A percentile compares a stretch with the other conserved stretches of the same genome.
phyloP scores from a whole-genome alignment of 1,139 yeast genomes.

The Pneumocystis carinii region DNA sequence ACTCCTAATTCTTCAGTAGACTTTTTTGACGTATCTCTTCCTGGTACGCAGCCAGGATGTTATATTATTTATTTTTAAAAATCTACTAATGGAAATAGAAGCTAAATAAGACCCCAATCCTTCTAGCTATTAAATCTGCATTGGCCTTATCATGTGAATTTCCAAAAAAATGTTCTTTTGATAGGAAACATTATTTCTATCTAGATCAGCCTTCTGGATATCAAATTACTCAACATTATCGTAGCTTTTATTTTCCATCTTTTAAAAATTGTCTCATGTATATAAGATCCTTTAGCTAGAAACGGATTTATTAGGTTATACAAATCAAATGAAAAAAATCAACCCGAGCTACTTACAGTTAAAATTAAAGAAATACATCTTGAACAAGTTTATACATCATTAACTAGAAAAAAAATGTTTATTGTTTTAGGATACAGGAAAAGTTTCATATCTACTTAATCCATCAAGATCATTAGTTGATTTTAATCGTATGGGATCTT shows the following conservation, averaged over 20 bases:
- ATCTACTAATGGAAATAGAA: conserved; percentile 5
- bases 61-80: conserved; percentile 4
- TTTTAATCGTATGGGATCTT: conserved; percentile 69
- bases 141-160: conserved; percentile 52
- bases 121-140: conserved; percentile 59
- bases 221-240: conserved; percentile 79
- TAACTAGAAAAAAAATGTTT: not conserved
- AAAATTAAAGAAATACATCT: conserved; percentile 62
- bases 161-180: conserved; percentile 50
- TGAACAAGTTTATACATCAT: conserved; percentile 36
- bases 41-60: conserved; percentile 73
- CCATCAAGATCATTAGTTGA: conserved; percentile 35
- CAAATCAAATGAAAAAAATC: not conserved
- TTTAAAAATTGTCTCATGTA: not conserved
- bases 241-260: conserved; percentile 6
- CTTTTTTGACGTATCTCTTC: conserved; percentile 71
- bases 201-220: conserved; percentile 95
- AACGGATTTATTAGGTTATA: conserved; percentile 32
- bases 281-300: conserved; percentile 49
- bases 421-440: conserved; percentile 54
- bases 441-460: conserved; percentile 42
- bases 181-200: conserved; percentile 88
- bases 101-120: conserved; percentile 60
- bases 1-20: conserved; percentile 58
- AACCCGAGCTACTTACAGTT: conserved; percentile 14